phyloP scores from a whole-genome alignment of 352 stramenopile genomes.

The Nothophytophthora sp. region DNA sequence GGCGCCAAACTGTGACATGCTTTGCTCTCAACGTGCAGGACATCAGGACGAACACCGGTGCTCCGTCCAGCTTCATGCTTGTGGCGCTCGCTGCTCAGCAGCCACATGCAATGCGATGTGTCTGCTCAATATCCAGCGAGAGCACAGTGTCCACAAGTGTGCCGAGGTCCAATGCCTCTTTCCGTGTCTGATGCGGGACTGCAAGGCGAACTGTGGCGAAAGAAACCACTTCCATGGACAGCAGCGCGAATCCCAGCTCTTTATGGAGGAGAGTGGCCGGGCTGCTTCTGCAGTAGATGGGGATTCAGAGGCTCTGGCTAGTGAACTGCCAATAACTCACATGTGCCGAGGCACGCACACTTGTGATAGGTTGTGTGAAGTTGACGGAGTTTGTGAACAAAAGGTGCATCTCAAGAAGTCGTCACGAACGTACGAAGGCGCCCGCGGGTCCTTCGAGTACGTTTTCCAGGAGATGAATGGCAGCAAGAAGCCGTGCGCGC shows the following conservation, averaged over 20 bases:
- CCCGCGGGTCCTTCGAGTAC: constrained; percentile 52
- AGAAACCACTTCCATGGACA: constrained; percentile 62
- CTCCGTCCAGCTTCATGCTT: constrained; percentile 53
- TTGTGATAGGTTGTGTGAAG: constrained; percentile 39
- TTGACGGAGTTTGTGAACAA: constrained; percentile 61
- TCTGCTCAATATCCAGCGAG: constrained; percentile 40
- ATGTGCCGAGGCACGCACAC: constrained; percentile 44
- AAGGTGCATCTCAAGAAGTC: constrained; percentile 61
- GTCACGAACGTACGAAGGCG: constrained; percentile 45
- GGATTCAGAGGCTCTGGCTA: too few relatives aligned
- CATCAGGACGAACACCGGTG: constrained; percentile 44
- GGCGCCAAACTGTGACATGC: constrained; percentile 42
- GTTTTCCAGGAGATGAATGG: constrained; percentile 75
- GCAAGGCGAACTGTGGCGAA: constrained; percentile 33
- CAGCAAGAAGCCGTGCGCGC: constrained; percentile 47
- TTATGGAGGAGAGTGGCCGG: constrained; percentile 26
- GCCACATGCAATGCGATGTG: constrained; percentile 35
- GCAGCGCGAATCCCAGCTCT: constrained; percentile 5
- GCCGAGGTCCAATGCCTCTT: constrained; percentile 45
- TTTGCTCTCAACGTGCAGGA: constrained; percentile 57
- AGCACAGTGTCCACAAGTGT: constrained; percentile 56
- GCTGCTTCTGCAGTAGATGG: too few relatives aligned
- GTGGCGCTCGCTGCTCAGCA: constrained; percentile 43
- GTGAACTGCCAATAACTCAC: too few relatives aligned
- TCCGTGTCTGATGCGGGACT: constrained; percentile 51